Conservation (phyloP, 257 asterid species). For the Gentiana macrophylla region DNA sequence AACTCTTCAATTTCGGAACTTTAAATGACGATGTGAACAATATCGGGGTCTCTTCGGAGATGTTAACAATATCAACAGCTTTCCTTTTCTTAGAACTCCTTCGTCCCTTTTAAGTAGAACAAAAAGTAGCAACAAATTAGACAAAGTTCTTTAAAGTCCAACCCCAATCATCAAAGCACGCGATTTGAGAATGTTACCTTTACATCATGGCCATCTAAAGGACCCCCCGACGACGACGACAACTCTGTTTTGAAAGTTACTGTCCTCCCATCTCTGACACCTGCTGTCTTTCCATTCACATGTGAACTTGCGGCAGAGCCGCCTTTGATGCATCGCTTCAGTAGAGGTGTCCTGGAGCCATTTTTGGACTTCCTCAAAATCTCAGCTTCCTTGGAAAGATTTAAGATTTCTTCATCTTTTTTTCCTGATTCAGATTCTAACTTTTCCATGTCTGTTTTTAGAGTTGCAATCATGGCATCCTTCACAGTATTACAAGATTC, state of each 20-base stretch:
- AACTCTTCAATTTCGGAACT: slow-evolving; percentile 64
- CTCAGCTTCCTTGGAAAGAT: slow-evolving; percentile 39
- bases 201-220: slow-evolving; percentile 25
- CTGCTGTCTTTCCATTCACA: slow-evolving; percentile 15
- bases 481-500: slow-evolving; percentile 23
- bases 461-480: slow-evolving; percentile 23
- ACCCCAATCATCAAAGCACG: not conserved
- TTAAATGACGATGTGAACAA: slow-evolving; percentile 65
- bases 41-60: slow-evolving; percentile 35
- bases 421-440: slow-evolving; percentile 36
- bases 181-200: slow-evolving; percentile 14
- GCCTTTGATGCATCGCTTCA: slow-evolving; percentile 25
- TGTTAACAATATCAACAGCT: slow-evolving; percentile 17
- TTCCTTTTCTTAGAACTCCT: slow-evolving; percentile 41
- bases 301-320: slow-evolving; percentile 13
- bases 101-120: slow-evolving; percentile 25
- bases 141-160: no score
- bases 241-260: slow-evolving; percentile 25
- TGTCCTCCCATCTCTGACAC: slow-evolving; percentile 11
- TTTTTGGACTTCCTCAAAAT: slow-evolving; percentile 29
- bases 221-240: slow-evolving; percentile 11
- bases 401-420: slow-evolving; percentile 40
- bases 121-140: no score
- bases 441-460: slow-evolving; percentile 29
- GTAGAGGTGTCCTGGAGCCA: slow-evolving; percentile 24